A percentile compares a stretch with the other conserved stretches of the same genome.
These are phyloP conservation scores for Penicillium sp. DNA, from an alignment of 2,329 filamentous ascomycete genomes.

Conservation along the genomic window DNA sequence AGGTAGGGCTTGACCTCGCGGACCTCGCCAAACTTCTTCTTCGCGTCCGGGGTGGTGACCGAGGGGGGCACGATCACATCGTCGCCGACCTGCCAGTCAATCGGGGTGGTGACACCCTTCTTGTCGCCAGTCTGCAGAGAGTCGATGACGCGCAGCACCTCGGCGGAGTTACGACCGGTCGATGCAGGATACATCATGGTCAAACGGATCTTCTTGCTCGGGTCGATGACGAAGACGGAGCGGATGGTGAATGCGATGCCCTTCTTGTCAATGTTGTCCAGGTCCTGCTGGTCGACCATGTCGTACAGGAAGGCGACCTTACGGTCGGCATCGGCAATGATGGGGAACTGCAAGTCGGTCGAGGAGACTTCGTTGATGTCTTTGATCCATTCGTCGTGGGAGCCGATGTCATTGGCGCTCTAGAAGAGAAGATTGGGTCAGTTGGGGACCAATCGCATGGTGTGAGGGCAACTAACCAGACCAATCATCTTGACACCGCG, in stretches of 20 bases:
- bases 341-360: constrained; percentile 70
- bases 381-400: constrained; percentile 27
- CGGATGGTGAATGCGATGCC: constrained; percentile 89
- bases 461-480: constrained; percentile 49
- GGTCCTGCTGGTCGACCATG: constrained; percentile 83
- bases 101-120: constrained; percentile 83
- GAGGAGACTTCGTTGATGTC: constrained; percentile 81
- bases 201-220: constrained; percentile 87
- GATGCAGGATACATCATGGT: constrained; percentile 92
- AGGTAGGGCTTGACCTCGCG: constrained; percentile 56
- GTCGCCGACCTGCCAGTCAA: constrained; percentile 86
- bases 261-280: constrained; percentile 77
- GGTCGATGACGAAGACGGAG: constrained; percentile 93
- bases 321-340: constrained; percentile 78
- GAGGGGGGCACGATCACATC: constrained; percentile 89
- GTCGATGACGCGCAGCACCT: constrained; percentile 77
- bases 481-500: constrained; percentile 89
- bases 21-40: constrained; percentile 79
- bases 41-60: constrained; percentile 80
- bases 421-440: constrained; percentile 17
- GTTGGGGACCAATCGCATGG: too few relatives aligned
- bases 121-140: constrained; percentile 83
- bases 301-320: constrained; percentile 75
- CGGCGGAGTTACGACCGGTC: constrained; percentile 78
- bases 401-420: constrained; percentile 62